A percentile compares a stretch with the other conserved stretches of the same genome.
These are phyloP conservation scores for Biancaea sappan DNA, from an alignment of 306 rosid species.

Conservation along the genomic window DNA sequence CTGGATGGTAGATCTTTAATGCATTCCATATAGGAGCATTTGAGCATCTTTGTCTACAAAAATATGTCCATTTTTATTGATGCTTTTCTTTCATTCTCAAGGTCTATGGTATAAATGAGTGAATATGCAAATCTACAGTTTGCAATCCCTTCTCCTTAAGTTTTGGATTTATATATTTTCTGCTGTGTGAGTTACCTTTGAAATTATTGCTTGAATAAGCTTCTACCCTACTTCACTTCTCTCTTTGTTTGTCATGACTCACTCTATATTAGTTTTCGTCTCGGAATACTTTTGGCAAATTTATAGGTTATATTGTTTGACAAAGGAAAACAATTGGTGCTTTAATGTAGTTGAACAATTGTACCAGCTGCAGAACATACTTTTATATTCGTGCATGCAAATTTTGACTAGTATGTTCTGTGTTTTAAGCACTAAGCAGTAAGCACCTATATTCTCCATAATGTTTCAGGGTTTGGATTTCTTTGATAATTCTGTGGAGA, in stretches of 20 bases:
- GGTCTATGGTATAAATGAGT: slow-evolving; percentile 14
- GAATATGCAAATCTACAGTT: slow-evolving; percentile 16
- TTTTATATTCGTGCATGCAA: slow-evolving; percentile 15
- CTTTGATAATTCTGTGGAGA: slow-evolving; percentile 90
- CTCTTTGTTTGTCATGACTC: slow-evolving; percentile 17
- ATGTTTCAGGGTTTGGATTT: slow-evolving; percentile 74
- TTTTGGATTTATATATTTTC: slow-evolving; percentile 5
- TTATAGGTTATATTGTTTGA: background rate
- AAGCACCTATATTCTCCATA: slow-evolving; percentile 24
- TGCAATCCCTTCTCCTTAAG: background rate
- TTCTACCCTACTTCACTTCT: background rate
- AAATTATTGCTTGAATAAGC: slow-evolving; percentile 10
- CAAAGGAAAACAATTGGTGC: background rate
- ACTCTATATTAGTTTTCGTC: background rate
- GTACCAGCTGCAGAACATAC: background rate
- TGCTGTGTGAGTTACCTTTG: slow-evolving; percentile 4
- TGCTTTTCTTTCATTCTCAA: slow-evolving; percentile 10
- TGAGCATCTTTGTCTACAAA: slow-evolving; percentile 8
- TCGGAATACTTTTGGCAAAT: slow-evolving; percentile 16
- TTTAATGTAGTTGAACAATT: background rate
- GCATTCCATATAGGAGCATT: slow-evolving; percentile 26
- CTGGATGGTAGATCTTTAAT: slow-evolving; percentile 4
- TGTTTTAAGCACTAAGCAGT: slow-evolving; percentile 20
- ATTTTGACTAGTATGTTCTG: slow-evolving; percentile 1
- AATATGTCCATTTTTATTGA: slow-evolving; percentile 44